Evolutionary conservation across 2,329 filamentous ascomycete species (phyloP).

Genomic region (Cladobotryum mycophilum): DNA sequence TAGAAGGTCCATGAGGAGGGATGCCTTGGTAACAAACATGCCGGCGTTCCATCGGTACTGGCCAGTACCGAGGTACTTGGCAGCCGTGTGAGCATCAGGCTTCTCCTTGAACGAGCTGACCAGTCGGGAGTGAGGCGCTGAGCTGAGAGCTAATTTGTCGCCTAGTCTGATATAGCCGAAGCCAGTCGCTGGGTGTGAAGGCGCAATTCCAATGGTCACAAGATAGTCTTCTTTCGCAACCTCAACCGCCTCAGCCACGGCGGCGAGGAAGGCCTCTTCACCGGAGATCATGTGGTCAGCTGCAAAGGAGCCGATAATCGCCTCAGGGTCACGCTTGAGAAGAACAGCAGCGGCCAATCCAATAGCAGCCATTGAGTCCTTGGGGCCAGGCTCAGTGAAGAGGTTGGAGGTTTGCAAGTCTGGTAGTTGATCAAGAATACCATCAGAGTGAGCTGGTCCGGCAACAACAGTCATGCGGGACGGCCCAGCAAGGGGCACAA

Average conservation of each 20-base stretch:
- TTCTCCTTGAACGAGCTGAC: slow-evolving; percentile 23
- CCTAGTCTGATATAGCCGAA: slow-evolving; percentile 22
- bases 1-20: slow-evolving; percentile 20
- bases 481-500: slow-evolving; percentile 20
- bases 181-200: slow-evolving; percentile 22
- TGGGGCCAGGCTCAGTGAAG: slow-evolving; percentile 22
- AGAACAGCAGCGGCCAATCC: slow-evolving; percentile 21
- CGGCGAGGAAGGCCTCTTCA: slow-evolving; percentile 21
- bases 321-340: slow-evolving; percentile 18
- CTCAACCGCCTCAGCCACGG: slow-evolving; percentile 20
- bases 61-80: slow-evolving; percentile 21
- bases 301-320: slow-evolving; percentile 21
- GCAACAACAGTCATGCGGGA: slow-evolving; percentile 21
- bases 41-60: slow-evolving; percentile 23
- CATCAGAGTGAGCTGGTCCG: slow-evolving; percentile 19
- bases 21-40: slow-evolving; percentile 23
- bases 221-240: slow-evolving; percentile 21
- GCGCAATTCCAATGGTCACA: slow-evolving; percentile 22
- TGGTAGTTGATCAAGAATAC: slow-evolving; percentile 19
- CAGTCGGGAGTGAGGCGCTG: slow-evolving; percentile 18
- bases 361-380: slow-evolving; percentile 23
- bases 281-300: slow-evolving; percentile 23
- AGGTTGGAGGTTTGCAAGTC: slow-evolving; percentile 17
- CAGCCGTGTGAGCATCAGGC: slow-evolving; percentile 21
- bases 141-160: slow-evolving; percentile 16